Evolutionary conservation across 345 rosid genomes (phyloP), one percentile per base, ranked within the genome.

Genomic region (Corymbia maculata): DNA sequence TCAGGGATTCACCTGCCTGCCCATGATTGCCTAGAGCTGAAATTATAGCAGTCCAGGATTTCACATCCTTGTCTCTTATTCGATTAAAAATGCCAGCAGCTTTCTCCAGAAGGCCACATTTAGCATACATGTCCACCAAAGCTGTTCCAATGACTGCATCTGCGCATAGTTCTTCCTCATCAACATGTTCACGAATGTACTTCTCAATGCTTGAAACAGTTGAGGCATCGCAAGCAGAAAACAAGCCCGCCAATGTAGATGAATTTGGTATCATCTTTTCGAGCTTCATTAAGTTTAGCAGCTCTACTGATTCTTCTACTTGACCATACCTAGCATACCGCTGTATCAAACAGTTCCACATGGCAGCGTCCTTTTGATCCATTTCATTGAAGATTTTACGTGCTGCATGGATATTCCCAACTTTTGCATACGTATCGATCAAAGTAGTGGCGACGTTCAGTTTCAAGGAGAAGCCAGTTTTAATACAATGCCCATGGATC

Each of bases 271-370:
- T 92, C 88, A 91, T 86, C 42, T 88, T 79, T 79, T 93, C 89
- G 44, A 82, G 86, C 89, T 94, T 93, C 96, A 95, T 93, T 87
- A 89, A 90, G 91, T 90, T 89, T 22, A 95, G 89, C 45, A 95
- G 89, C 90, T 92, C 89, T 80, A 95, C 32, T 51, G 93, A 92
- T 86, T 95, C 94, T 86, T 93, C 93, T 68, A 94, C 87, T 82
- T 91, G 87, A 79, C 96, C 95, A 85, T 49, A 79, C 90, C 92
- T 93, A 26, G 97, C 96, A 88, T 92, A 93, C 89, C 88, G 91
- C 51, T 95, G 93, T 82, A 95, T 93, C 94, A 95, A 93, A 91
- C 95, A 95, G 89, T 95, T 95, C 97, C 97, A 95, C 42, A 89
- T 59, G 53, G 94, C 89, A 85, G 93, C 93, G 64, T 95, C 97